Conservation (phyloP, 2,329 filamentous ascomycete species). For the Orbilia blumenaviensis region DNA sequence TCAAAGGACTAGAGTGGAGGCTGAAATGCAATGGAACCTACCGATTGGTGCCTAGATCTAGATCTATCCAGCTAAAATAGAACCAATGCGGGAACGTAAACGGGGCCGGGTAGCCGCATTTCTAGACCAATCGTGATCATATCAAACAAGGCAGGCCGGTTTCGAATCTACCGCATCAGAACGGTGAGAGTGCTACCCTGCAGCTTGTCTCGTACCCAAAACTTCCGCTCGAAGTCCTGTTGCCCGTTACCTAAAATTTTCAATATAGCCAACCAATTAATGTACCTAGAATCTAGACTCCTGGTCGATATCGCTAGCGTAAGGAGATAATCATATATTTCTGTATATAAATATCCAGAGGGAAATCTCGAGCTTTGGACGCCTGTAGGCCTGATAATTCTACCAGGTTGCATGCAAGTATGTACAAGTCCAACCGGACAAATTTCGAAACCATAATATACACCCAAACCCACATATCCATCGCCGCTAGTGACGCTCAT, state of each 20-base stretch:
- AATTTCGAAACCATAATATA: neutral
- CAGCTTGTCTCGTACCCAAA: too few relatives aligned
- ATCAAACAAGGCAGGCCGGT: too few relatives aligned
- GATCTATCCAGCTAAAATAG: too few relatives aligned
- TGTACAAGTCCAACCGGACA: conserved; percentile 14
- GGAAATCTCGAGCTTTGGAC: neutral
- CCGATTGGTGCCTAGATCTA: neutral
- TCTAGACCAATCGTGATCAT: too few relatives aligned
- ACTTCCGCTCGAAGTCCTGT: too few relatives aligned
- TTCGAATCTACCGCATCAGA: too few relatives aligned
- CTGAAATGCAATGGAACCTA: neutral
- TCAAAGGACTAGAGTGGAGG: too few relatives aligned
- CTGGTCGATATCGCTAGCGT: neutral
- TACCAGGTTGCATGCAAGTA: conserved; percentile 1
- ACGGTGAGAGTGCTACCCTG: too few relatives aligned
- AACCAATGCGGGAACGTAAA: neutral
- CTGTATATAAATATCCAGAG: neutral
- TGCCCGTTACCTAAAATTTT: too few relatives aligned
- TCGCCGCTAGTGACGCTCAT: neutral
- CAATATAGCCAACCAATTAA: too few relatives aligned
- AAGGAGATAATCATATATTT: neutral
- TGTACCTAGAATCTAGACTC: neutral
- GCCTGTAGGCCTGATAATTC: neutral
- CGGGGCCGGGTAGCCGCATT: neutral
- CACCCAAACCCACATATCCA: neutral